Evolutionary conservation across 768 basidiomycete species (phyloP), one percentile per base, ranked within the genome.

Genomic region (Leccinum boreale): DNA sequence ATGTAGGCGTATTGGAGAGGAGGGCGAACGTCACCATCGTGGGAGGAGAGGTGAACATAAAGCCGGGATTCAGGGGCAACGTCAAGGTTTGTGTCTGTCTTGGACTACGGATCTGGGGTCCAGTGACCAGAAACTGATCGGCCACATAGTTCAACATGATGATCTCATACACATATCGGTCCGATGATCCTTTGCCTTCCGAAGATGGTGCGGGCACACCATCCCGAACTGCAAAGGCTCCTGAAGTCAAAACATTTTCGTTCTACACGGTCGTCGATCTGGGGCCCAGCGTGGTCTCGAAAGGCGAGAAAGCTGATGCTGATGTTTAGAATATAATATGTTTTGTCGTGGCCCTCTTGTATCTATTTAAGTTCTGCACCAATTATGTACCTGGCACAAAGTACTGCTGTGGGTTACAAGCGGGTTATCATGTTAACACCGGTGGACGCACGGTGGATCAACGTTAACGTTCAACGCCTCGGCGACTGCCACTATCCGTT

Each of bases 81-180:
- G 81, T 94, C 58, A 90, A 88, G 81, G 94, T 95, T 56, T 44
- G 86, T 69, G 26, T 53, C 31, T 29, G 31, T 44, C 23, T 3
- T 17, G 6, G 7, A 24, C 35, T 24, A 33, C 42, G 29, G 36
- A 49, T 44, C 42, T 19, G n/a, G 39, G 10, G 19, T 19, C 42
- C 3, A 44, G 42, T 21, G 24, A 31, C 10, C 29, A 24, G 8
- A 15, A 46, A 58, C 46, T 68, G 24, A 60, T 35, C 31, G 8
- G 11, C 9, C 51, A n/a, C 33, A 44, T 70, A 98, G 95, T 94
- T 94, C 71, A 94, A 94, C 65, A 87, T 98, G 84, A 82, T 94
- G 60, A 89, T 99, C 2, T 85, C 92, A 3, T 98, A 93, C 72
- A 96, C 94, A 0, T 99, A 98, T 70, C 84, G 90, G 33, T 89